Percentiles rank a stretch among this genome's conserved stretches.
Conservation (phyloP, 2,329 filamentous ascomycete species). For the Grosmannia huntii region DNA sequence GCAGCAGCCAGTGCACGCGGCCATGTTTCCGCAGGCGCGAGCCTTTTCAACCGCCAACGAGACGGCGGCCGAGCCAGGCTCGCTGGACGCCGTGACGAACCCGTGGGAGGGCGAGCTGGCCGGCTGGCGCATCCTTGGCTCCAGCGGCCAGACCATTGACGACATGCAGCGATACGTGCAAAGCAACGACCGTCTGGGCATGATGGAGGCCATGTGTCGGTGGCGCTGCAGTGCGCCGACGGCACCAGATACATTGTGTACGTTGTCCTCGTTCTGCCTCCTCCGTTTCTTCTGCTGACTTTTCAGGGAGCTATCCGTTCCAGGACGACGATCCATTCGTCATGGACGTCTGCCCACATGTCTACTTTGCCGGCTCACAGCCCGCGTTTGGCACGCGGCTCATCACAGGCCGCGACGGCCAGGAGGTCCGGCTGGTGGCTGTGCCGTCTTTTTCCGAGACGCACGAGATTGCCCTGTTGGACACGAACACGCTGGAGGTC, state of each 20-base stretch:
- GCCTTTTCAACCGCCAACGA: slow-evolving; percentile 41
- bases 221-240: slow-evolving; percentile 90
- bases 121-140: slow-evolving; percentile 77
- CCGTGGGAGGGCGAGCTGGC: slow-evolving; percentile 86
- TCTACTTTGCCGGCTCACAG: slow-evolving; percentile 85
- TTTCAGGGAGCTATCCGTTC: slow-evolving; percentile 85
- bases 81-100: slow-evolving; percentile 85
- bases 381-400: slow-evolving; percentile 61
- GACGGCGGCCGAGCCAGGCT: slow-evolving; percentile 22
- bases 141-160: slow-evolving; percentile 83
- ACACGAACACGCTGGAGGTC: slow-evolving; percentile 72
- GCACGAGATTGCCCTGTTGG: slow-evolving; percentile 69
- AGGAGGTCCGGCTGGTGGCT: slow-evolving; percentile 64
- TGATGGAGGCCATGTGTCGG: slow-evolving; percentile 89
- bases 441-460: slow-evolving; percentile 72
- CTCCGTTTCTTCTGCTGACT: not conserved
- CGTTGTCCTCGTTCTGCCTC: slow-evolving; percentile 22
- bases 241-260: slow-evolving; percentile 89
- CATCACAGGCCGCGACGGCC: slow-evolving; percentile 53
- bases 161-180: slow-evolving; percentile 88
- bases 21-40: slow-evolving; percentile 72
- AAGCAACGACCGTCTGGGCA: slow-evolving; percentile 61
- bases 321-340: slow-evolving; percentile 89
- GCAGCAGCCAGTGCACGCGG: slow-evolving; percentile 84
- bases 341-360: slow-evolving; percentile 69